Percentiles rank a stretch among this genome's conserved stretches.
phyloP scores from a whole-genome alignment of 2,329 filamentous ascomycete species.

The Pyrenochaeta sp. region DNA sequence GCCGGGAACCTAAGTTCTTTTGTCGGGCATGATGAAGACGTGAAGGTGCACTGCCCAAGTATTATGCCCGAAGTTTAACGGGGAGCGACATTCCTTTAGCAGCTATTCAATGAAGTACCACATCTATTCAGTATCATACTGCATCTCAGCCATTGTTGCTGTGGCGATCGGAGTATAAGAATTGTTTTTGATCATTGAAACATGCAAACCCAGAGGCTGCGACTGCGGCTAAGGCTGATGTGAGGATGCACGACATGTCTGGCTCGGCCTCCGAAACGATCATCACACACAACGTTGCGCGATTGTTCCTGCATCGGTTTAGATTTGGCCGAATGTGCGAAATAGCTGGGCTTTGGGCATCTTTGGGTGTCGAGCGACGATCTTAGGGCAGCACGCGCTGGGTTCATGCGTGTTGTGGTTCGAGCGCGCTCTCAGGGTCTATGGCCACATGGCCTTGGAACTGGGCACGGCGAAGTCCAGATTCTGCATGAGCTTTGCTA shows the following conservation, averaged over 20 bases:
- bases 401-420: not conserved
- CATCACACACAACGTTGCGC: not conserved
- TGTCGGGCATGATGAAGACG: no score
- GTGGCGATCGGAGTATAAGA: not conserved
- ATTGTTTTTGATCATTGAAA: conserved; percentile 6
- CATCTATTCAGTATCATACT: no score
- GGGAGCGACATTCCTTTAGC: no score
- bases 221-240: conserved; percentile 14
- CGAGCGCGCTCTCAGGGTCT: not conserved
- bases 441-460: not conserved
- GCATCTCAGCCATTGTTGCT: no score
- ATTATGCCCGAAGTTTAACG: no score
- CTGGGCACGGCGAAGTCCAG: not conserved
- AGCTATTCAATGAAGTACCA: no score
- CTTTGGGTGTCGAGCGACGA: not conserved
- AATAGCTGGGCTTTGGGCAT: not conserved
- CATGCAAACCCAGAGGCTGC: conserved; percentile 6
- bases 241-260: conserved; percentile 7
- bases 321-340: not conserved
- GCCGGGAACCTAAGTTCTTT: no score
- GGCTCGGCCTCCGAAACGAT: conserved; percentile 3
- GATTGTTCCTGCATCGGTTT: not conserved
- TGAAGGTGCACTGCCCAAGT: no score
- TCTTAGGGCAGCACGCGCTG: not conserved
- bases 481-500: not conserved